phyloP scores from a whole-genome alignment of 257 asterid genomes.

The Apocynum venetum region DNA sequence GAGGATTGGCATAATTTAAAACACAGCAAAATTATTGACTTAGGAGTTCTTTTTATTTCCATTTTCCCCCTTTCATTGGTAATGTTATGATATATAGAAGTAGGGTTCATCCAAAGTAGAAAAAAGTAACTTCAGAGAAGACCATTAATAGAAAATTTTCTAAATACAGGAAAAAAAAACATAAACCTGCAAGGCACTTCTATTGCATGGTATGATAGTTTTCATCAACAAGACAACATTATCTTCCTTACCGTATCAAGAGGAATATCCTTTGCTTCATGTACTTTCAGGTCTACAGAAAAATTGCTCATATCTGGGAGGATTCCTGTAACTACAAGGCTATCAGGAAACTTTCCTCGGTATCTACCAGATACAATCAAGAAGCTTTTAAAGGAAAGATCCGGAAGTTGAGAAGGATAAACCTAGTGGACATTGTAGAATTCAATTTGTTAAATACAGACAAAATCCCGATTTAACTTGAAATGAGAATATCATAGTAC shows the following conservation, averaged over 20 bases:
- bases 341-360: slow-evolving; percentile 67
- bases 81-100: background rate
- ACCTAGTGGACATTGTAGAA: slow-evolving; percentile 40
- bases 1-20: background rate
- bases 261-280: slow-evolving; percentile 60
- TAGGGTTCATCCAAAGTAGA: background rate
- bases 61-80: background rate
- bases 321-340: slow-evolving; percentile 51
- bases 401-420: slow-evolving; percentile 75
- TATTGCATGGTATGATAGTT: background rate
- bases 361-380: slow-evolving; percentile 83
- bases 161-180: background rate
- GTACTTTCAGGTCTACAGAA: slow-evolving; percentile 54
- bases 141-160: background rate
- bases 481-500: background rate
- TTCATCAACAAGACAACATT: background rate
- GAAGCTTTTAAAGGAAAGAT: slow-evolving; percentile 73
- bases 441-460: background rate
- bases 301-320: slow-evolving; percentile 55
- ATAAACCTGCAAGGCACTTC: background rate
- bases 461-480: background rate
- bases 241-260: slow-evolving; percentile 54
- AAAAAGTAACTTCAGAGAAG: background rate
- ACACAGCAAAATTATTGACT: background rate
- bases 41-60: background rate